A percentile compares a stretch with the other conserved stretches of the same genome.
phyloP scores from a whole-genome alignment of 345 rosid genomes.

The Eucalyptus paniculata region DNA sequence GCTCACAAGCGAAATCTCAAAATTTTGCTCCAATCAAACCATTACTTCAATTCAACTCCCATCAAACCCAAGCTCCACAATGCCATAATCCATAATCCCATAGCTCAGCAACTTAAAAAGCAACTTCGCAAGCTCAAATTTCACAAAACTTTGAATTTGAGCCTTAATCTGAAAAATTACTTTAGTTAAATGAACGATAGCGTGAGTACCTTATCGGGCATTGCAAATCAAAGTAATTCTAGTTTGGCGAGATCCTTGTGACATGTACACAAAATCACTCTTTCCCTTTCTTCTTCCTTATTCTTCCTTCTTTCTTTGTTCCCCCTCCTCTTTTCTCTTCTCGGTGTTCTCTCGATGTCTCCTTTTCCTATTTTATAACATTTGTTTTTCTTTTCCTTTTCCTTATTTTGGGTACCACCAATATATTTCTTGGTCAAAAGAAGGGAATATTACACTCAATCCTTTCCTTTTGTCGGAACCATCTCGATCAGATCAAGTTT shows the following conservation, averaged over 20 bases:
- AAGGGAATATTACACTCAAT: neutral
- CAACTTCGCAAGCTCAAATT: accelerated
- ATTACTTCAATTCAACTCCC: neutral
- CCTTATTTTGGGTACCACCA: neutral
- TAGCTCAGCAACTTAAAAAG: no score
- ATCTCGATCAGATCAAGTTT: neutral
- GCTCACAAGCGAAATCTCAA: neutral
- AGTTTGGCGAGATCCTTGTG: no score
- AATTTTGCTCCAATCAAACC: no score
- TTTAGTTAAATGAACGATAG: accelerated
- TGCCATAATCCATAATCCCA: no score
- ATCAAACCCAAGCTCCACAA: neutral
- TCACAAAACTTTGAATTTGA: neutral
- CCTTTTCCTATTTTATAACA: neutral
- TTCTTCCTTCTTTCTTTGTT: neutral
- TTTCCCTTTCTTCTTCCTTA: neutral
- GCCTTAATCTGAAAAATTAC: neutral
- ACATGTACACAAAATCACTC: neutral
- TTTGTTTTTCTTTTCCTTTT: neutral
- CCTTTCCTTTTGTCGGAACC: neutral
- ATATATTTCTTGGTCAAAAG: neutral
- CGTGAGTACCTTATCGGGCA: accelerated
- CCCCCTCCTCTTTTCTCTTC: neutral
- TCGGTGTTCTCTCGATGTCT: neutral
- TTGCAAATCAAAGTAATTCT: neutral